Evolutionary conservation across 1,284 basidiomycete species (phyloP).

Genomic region (Ganoderma sp.): DNA sequence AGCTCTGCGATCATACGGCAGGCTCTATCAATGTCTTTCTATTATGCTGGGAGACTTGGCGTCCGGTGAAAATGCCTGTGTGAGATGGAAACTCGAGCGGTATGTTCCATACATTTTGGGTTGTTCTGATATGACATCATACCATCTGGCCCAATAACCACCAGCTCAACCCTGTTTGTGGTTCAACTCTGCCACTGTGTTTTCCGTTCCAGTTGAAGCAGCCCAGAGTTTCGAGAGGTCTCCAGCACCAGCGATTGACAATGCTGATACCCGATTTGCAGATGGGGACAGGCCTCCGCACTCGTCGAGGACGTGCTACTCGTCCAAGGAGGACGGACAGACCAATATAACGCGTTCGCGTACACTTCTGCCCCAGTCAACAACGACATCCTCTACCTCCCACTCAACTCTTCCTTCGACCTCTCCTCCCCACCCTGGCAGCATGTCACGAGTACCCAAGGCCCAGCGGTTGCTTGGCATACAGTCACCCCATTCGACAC

Average conservation of each 20-base stretch:
- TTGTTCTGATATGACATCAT: background rate
- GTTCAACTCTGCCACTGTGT: background rate
- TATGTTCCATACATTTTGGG: background rate
- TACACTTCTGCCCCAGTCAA: constrained; percentile 78
- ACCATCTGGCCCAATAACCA: background rate
- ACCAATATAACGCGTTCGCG: constrained; percentile 67
- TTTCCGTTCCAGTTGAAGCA: background rate
- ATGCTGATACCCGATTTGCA: constrained; percentile 39
- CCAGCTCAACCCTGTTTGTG: background rate
- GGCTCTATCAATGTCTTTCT: background rate
- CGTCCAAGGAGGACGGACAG: constrained; percentile 81
- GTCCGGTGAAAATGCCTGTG: background rate
- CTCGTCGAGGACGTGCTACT: constrained; percentile 67
- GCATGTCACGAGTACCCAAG: constrained; percentile 56
- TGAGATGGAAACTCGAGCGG: background rate
- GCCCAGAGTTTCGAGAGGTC: background rate
- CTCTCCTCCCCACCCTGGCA: constrained; percentile 70
- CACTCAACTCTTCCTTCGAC: constrained; percentile 66
- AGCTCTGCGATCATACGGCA: background rate
- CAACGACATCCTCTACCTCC: constrained; percentile 71
- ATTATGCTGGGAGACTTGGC: background rate
- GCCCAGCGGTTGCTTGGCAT: constrained; percentile 80
- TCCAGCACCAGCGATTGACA: background rate
- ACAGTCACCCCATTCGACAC: constrained; percentile 70
- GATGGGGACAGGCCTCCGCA: constrained; percentile 82